Base-by-base conservation (phyloP, 176 grass and related monocot species). In the Luzula sylvatica region DNA sequence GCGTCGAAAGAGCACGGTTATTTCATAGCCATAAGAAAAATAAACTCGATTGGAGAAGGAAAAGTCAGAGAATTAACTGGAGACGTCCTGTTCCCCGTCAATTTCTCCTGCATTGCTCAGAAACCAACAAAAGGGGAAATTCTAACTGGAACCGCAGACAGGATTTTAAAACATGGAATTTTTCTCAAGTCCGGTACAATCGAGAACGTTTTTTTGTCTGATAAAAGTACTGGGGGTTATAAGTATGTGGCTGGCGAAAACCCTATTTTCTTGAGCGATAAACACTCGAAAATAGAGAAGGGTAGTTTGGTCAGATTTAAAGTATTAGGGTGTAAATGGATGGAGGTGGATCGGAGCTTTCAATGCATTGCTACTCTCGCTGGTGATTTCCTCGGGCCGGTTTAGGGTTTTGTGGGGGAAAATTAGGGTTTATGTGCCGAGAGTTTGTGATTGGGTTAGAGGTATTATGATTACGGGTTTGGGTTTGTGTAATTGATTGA, bases 1-100 rank as follows among this genome's bases (percentile, higher is more conserved):
- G 85, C 92, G 25, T 98, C 92, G 8, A 98, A 98, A 53, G 86
- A 90, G 65, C 86, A 98, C 38, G 92, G 92, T 38, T 90, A 90
- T 75, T 90, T 86, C 21, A 26, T 83, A 14, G 92, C 74, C 1
- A 79, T 98, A 5, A 83, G 70, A 26, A 52, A 70, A 30, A 64
- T 98, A 20, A 90, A 77, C 58, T 75, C 47, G 0, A 76, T 98
- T 38, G 74, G 68, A 2, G 92, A 98, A 55, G 92, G 92, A 28
- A 84, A 72, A 44, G 92, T 90, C 23, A 72, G 81, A 27, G 65
- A 84, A 29, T 61, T 89, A 28, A 83, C 92, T 0, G 92, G 92
- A 42, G 85, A 98, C 2, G 78, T 90, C 43, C 71, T 90, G 49
- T 98, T 98, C 55, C 85, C 86, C 1, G 75, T 98, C 1, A 75